Evolutionary conservation across 768 basidiomycete species (phyloP).

Genomic region (Tricholoma hemisulphureum): DNA sequence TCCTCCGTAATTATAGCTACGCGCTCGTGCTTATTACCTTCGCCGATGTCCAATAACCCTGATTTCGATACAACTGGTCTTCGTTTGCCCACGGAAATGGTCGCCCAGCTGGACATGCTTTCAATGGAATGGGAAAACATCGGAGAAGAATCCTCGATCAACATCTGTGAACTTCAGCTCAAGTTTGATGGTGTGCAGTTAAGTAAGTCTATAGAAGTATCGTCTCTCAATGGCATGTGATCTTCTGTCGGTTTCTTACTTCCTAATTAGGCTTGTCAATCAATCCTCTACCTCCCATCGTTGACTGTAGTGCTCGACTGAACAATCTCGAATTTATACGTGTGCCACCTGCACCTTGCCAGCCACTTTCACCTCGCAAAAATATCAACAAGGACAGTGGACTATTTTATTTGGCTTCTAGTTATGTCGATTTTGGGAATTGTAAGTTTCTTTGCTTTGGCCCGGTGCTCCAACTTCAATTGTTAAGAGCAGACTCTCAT

Average conservation of each 20-base stretch:
- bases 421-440: conserved; percentile 58
- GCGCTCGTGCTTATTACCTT: conserved; percentile 52
- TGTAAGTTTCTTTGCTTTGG: conserved; percentile 39
- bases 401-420: conserved; percentile 48
- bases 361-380: conserved; percentile 15
- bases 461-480: not conserved
- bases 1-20: conserved; percentile 60
- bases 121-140: conserved; percentile 49
- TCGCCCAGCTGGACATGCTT: conserved; percentile 19
- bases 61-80: conserved; percentile 21
- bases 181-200: conserved; percentile 43
- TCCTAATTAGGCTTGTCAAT: conserved; percentile 37
- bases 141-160: conserved; percentile 59
- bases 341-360: conserved; percentile 10
- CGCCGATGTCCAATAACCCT: conserved; percentile 13
- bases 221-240: not conserved
- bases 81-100: conserved; percentile 33
- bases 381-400: conserved; percentile 23
- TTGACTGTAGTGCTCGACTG: conserved; percentile 35
- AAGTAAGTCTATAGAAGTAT: conserved; percentile 33
- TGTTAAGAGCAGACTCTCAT: conserved; percentile 27
- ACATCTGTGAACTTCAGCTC: conserved; percentile 59
- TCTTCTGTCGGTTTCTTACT: not conserved
- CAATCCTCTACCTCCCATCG: conserved; percentile 47
- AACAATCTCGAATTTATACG: conserved; percentile 48